phyloP scores from a whole-genome alignment of 1,284 basidiomycete species.

The Leucoagaricus sp. region DNA sequence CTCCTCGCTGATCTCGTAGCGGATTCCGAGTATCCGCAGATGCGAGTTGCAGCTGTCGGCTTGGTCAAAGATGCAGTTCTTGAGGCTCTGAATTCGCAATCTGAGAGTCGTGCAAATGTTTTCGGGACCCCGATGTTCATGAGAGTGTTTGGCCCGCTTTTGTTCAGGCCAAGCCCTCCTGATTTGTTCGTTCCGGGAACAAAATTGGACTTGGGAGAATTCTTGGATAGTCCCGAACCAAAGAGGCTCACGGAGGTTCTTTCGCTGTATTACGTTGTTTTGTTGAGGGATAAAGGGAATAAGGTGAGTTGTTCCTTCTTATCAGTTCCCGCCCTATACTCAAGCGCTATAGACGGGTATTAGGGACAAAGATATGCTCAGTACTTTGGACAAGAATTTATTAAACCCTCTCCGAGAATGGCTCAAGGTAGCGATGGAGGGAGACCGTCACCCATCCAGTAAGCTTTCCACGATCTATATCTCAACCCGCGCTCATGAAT shows the following conservation, averaged over 20 bases:
- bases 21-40: slow-evolving; percentile 53
- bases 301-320: slow-evolving; percentile 35
- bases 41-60: slow-evolving; percentile 65
- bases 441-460: no score
- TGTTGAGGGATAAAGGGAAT: slow-evolving; percentile 49
- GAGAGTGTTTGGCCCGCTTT: slow-evolving; percentile 48
- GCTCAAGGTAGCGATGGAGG: slow-evolving; percentile 28
- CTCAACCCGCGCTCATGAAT: no score
- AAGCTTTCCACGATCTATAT: no score
- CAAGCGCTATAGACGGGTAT: slow-evolving; percentile 48
- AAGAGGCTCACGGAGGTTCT: slow-evolving; percentile 52
- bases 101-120: slow-evolving; percentile 31
- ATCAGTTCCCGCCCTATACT: neutral
- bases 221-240: slow-evolving; percentile 52
- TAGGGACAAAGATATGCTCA: slow-evolving; percentile 39
- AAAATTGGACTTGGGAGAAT: slow-evolving; percentile 29
- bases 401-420: slow-evolving; percentile 31
- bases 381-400: slow-evolving; percentile 35
- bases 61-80: slow-evolving; percentile 67
- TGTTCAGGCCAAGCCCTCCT: slow-evolving; percentile 51
- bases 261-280: slow-evolving; percentile 52
- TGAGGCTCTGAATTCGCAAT: slow-evolving; percentile 39
- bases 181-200: slow-evolving; percentile 36
- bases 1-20: slow-evolving; percentile 54
- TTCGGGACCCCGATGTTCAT: slow-evolving; percentile 53